These are phyloP conservation scores for Rutstroemia sp. DNA, from an alignment of 2,329 filamentous ascomycete species.

Conservation along the genomic window DNA sequence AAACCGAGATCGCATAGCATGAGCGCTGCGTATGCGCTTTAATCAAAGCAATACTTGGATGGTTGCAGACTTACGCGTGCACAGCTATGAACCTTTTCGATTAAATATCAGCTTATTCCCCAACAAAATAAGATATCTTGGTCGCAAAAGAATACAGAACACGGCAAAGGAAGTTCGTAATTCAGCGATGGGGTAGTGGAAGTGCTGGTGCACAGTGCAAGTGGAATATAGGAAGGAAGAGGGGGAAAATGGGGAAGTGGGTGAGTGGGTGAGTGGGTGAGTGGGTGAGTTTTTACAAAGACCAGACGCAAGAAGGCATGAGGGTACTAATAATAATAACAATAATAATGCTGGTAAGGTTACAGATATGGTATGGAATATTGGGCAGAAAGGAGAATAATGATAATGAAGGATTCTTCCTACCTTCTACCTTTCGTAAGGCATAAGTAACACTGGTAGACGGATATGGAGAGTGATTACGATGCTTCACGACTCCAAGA, in stretches of 20 bases:
- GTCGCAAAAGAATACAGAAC: neutral
- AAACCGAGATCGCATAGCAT: conserved; percentile 9
- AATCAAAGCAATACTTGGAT: conserved; percentile 17
- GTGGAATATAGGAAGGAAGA: no score
- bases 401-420: no score
- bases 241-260: no score
- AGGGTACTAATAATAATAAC: no score
- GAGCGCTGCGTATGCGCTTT: conserved; percentile 14
- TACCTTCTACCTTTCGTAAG: no score
- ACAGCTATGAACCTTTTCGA: conserved; percentile 5
- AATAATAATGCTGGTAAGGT: no score
- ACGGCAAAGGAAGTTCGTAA: neutral
- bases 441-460: neutral
- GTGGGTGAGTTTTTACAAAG: no score
- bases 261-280: no score
- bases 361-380: no score
- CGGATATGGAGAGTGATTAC: neutral
- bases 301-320: no score
- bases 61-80: conserved; percentile 17
- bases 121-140: neutral
- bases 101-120: conserved; percentile 4
- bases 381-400: no score
- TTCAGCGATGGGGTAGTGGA: neutral
- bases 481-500: neutral
- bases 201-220: neutral